These are phyloP conservation scores for Pezicula radicicola DNA, from an alignment of 2,329 filamentous ascomycete genomes.

Conservation along the genomic window DNA sequence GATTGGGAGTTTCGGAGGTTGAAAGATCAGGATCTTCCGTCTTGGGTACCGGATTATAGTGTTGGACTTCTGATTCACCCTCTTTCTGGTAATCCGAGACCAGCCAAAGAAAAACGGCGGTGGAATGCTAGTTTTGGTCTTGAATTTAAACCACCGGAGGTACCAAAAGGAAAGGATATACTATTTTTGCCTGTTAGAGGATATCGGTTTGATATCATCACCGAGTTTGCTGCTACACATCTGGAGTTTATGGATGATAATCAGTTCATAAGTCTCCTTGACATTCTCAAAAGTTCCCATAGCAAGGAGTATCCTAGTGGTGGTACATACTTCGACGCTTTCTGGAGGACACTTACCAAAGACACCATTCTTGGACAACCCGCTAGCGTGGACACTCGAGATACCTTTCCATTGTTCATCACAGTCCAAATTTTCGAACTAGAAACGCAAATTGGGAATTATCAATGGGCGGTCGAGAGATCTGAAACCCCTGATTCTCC, in stretches of 20 bases:
- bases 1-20: constrained; percentile 1
- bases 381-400: background rate
- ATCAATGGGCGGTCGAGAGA: too few species aligned
- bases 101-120: background rate
- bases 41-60: constrained; percentile 14
- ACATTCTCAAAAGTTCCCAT: background rate
- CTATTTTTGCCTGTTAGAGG: background rate
- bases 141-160: background rate
- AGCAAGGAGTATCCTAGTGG: background rate
- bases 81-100: constrained; percentile 8
- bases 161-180: background rate
- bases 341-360: constrained; percentile 12
- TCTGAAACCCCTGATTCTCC: too few species aligned
- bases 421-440: background rate
- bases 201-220: background rate
- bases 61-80: constrained; percentile 3
- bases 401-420: constrained; percentile 1
- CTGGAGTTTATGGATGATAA: background rate
- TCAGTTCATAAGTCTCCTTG: background rate
- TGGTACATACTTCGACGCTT: constrained; percentile 5
- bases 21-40: constrained; percentile 4
- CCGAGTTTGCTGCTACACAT: constrained; percentile 1
- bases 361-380: constrained; percentile 6
- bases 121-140: constrained; percentile 10
- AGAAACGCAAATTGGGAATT: background rate